These are phyloP conservation scores for Cylindrotheca closterium DNA, from an alignment of 108 stramenopile genomes.

Conservation along the genomic window DNA sequence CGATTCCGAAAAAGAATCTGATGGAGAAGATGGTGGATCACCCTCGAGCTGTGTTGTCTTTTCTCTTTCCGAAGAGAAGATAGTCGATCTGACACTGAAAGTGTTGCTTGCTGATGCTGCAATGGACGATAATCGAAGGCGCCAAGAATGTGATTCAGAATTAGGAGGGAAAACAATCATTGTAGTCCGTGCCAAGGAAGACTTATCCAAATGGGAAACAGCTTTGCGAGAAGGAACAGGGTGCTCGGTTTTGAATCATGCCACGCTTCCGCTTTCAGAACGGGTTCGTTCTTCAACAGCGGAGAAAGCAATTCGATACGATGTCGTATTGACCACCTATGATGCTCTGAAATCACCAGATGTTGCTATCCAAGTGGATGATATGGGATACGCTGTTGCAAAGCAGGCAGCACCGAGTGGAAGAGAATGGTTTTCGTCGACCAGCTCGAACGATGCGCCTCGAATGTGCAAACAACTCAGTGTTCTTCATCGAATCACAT, in stretches of 20 bases:
- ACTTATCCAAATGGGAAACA: constrained; percentile 49
- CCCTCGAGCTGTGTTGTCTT: constrained; percentile 20
- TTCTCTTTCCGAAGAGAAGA: constrained; percentile 31
- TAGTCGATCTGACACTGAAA: constrained; percentile 32
- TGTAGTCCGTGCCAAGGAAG: constrained; percentile 51
- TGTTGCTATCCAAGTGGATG: constrained; percentile 48
- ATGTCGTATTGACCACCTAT: constrained; percentile 67
- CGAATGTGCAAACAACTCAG: constrained; percentile 50
- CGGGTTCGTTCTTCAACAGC: constrained; percentile 49
- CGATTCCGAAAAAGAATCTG: constrained; percentile 14
- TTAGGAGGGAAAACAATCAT: constrained; percentile 52
- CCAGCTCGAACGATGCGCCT: constrained; percentile 13
- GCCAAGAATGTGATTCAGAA: constrained; percentile 6
- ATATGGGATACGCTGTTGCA: constrained; percentile 40
- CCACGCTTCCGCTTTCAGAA: constrained; percentile 41
- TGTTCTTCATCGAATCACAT: constrained; percentile 56
- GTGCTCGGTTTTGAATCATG: constrained; percentile 61
- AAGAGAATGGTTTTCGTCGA: constrained; percentile 52
- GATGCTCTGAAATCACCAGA: constrained; percentile 66
- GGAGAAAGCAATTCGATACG: constrained; percentile 46
- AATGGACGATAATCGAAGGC: constrained; percentile 12
- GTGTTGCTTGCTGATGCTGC: constrained; percentile 28
- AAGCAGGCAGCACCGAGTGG: constrained; percentile 9
- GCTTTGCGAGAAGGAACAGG: constrained; percentile 61
- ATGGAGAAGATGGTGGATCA: constrained; percentile 4